Evolutionary conservation across 345 rosid species (phyloP), one percentile per base, ranked within the genome.

Genomic region (Dipteronia sinensis): DNA sequence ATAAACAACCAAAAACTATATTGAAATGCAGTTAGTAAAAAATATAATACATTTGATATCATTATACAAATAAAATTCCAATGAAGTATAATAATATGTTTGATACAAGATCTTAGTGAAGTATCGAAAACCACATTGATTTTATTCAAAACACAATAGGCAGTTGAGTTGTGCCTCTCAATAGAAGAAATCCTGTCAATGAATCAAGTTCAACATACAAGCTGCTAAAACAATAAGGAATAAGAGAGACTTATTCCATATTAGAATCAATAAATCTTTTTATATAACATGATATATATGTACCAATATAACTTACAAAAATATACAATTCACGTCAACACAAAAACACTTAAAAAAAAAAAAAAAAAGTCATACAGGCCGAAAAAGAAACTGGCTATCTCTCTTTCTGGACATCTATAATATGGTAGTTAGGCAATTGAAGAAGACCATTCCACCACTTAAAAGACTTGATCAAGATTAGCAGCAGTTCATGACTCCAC

Each of bases 401-500:
- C 46, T 42, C 46, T 42, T 42, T 42, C 46, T 42, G 46, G 46
- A 1, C 46, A 42, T 8, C 46, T 42, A 42, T 42, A 42, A 42
- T 42, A 42, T 42, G 46, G 46, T 42, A 42, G 46, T 42, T 42
- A 42, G 46, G 46, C 46, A 42, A 42, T 42, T 42, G 46, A 42
- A 42, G 67, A 38, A 81, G 79, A 71, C 65, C 67, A 62, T 66
- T 80, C 83, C 79, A 65, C 70, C 66, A 77, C 40, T 72, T 27
- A 42, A 31, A 71, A 63, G 86, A 58, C 25, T 84, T 82, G 66
- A 82, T 27, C 69, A 84, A 56, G 71, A 75, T 72, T 53, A 6
- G 6, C 74, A 73, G 64, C 75, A 70, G 76, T 77, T 89, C 82
- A 90, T 59, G 84, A 87, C 49, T 88, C 80, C 49, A 87, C 87